Percentiles rank a stretch among this genome's conserved stretches.
Conservation (phyloP, 345 rosid genomes). For the Abelmoschus esculentus region DNA sequence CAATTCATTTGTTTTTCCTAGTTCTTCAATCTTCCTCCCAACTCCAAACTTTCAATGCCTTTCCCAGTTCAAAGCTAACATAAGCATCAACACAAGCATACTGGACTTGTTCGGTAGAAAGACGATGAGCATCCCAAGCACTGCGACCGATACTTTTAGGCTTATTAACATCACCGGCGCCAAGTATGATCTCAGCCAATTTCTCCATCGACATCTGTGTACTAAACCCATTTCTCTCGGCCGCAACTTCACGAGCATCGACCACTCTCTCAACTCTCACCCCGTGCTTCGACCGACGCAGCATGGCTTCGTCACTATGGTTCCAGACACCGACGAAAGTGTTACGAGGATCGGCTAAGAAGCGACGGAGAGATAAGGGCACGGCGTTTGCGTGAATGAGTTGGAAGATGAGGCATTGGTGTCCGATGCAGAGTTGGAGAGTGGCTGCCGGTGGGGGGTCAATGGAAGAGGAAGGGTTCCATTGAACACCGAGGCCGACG, state of each 20-base stretch:
- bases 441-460: background rate
- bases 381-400: background rate
- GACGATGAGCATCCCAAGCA: slow-evolving; percentile 9
- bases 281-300: background rate
- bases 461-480: background rate
- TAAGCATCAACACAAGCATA: slow-evolving; percentile 18
- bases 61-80: slow-evolving; percentile 10
- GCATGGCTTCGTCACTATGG: slow-evolving; percentile 9
- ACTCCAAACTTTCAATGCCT: slow-evolving; percentile 1
- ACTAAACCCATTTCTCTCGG: background rate
- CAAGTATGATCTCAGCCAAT: slow-evolving; percentile 13
- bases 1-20: background rate
- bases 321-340: slow-evolving; percentile 17
- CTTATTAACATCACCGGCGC: background rate
- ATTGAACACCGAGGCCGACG: slow-evolving; percentile 15
- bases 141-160: background rate
- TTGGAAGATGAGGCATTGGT: slow-evolving; percentile 13
- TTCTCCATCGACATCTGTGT: slow-evolving; percentile 3
- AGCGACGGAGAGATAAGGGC: slow-evolving; percentile 6
- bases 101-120: slow-evolving; percentile 6
- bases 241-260: slow-evolving; percentile 7
- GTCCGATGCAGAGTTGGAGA: slow-evolving; percentile 16
- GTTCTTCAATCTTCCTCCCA: background rate
- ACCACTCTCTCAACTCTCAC: background rate
- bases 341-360: slow-evolving; percentile 7